phyloP scores from a whole-genome alignment of 352 stramenopile genomes.

The Globisporangium rhizosaccharum region DNA sequence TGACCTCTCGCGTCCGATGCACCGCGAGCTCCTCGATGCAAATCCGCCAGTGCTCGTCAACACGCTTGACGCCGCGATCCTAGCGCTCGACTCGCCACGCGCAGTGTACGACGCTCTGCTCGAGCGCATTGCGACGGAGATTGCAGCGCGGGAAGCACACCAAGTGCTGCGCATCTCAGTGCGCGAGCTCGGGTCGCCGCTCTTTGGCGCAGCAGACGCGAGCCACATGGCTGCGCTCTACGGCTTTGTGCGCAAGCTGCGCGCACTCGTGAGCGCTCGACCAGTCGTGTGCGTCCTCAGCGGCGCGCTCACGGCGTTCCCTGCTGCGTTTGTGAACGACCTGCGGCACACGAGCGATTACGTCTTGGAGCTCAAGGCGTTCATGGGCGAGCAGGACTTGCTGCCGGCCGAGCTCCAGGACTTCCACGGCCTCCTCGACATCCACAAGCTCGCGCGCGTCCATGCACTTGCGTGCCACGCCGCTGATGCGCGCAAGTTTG shows the following conservation, averaged over 20 bases:
- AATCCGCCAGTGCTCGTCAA: slow-evolving; percentile 37
- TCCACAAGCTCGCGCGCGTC: slow-evolving; percentile 53
- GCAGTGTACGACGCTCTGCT: slow-evolving; percentile 29
- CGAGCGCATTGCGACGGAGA: slow-evolving; percentile 15
- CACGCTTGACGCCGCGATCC: not conserved
- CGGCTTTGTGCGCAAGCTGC: slow-evolving; percentile 29
- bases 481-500: slow-evolving; percentile 48
- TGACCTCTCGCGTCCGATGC: slow-evolving; percentile 58
- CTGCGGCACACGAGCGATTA: slow-evolving; percentile 52
- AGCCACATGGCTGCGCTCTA: slow-evolving; percentile 41
- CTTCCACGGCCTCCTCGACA: slow-evolving; percentile 50
- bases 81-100: not conserved
- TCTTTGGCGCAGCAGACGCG: slow-evolving; percentile 23
- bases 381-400: slow-evolving; percentile 49
- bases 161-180: slow-evolving; percentile 44
- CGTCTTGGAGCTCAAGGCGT: slow-evolving; percentile 52
- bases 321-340: slow-evolving; percentile 31
- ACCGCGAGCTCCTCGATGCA: slow-evolving; percentile 34
- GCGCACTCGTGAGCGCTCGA: slow-evolving; percentile 17
- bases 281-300: slow-evolving; percentile 25
- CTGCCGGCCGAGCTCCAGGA: slow-evolving; percentile 52
- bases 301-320: slow-evolving; percentile 21
- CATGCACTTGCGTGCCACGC: slow-evolving; percentile 53
- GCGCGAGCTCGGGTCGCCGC: slow-evolving; percentile 37
- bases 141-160: slow-evolving; percentile 1